Conservation (phyloP, 164 flowering plant genomes). For the Piper betle region DNA sequence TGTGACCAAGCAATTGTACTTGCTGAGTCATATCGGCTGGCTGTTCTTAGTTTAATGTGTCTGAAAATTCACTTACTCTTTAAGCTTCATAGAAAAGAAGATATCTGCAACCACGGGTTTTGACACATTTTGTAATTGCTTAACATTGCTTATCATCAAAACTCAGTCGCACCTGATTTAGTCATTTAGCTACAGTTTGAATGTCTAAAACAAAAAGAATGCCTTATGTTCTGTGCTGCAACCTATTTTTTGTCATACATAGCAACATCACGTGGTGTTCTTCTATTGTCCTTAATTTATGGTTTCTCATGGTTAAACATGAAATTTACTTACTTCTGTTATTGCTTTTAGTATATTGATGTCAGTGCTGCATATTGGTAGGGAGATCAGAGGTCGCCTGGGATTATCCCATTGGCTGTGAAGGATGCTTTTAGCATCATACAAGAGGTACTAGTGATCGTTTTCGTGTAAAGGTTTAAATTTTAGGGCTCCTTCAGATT, state of each 20-base stretch:
- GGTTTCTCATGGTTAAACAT: not conserved
- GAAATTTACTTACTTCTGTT: not conserved
- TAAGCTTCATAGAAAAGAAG: no score
- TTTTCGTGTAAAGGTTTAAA: not conserved
- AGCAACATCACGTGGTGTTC: not conserved
- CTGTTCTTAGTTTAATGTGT: no score
- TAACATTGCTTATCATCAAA: no score
- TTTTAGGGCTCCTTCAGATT: not conserved
- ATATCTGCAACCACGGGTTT: no score
- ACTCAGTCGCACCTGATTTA: no score
- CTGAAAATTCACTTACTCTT: no score
- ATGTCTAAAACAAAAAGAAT: no score
- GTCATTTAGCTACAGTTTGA: no score
- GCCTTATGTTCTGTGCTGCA: not conserved
- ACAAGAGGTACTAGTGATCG: conserved; percentile 58
- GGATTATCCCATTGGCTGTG: conserved; percentile 89
- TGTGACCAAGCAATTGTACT: no score
- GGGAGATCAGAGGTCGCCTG: conserved; percentile 99
- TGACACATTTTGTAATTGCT: no score
- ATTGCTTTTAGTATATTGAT: not conserved
- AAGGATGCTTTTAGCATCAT: conserved; percentile 95
- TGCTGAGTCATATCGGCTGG: no score
- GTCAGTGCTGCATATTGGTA: conserved; percentile 15
- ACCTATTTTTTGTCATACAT: not conserved
- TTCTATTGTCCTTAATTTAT: not conserved